A percentile compares a stretch with the other conserved stretches of the same genome.
phyloP scores from a whole-genome alignment of 2,329 filamentous ascomycete species.

The Ophiosphaerella korrae region DNA sequence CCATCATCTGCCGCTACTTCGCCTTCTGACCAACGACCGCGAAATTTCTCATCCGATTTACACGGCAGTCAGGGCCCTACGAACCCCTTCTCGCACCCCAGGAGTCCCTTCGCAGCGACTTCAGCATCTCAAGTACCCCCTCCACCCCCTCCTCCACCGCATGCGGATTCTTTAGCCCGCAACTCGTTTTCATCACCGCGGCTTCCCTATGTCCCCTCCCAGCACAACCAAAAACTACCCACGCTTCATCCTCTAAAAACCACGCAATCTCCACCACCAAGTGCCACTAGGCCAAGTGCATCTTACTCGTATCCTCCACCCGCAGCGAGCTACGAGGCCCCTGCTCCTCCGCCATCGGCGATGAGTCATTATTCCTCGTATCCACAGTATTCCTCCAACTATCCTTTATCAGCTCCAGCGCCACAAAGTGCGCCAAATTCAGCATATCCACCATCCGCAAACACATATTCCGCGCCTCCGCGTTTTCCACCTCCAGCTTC shows the following conservation, averaged over 20 bases:
- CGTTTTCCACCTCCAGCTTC: slow-evolving; percentile 42
- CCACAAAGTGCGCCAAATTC: slow-evolving; percentile 42
- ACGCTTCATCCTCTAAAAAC: slow-evolving; percentile 46
- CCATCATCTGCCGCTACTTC: slow-evolving; percentile 36
- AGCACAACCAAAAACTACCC: slow-evolving; percentile 42
- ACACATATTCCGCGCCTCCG: slow-evolving; percentile 48
- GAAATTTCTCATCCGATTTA: slow-evolving; percentile 36
- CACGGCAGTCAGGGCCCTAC: slow-evolving; percentile 37
- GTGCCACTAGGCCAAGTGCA: slow-evolving; percentile 25
- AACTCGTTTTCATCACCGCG: slow-evolving; percentile 35
- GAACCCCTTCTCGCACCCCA: slow-evolving; percentile 40
- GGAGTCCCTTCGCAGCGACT: slow-evolving; percentile 39
- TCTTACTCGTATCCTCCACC: slow-evolving; percentile 41
- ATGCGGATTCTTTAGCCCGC: slow-evolving; percentile 35
- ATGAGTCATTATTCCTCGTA: slow-evolving; percentile 49
- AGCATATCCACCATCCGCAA: slow-evolving; percentile 49
- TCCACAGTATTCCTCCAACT: slow-evolving; percentile 48
- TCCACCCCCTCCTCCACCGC: slow-evolving; percentile 37
- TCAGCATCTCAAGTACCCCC: slow-evolving; percentile 37
- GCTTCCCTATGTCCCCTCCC: slow-evolving; percentile 33
- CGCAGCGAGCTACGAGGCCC: slow-evolving; percentile 44
- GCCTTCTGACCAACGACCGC: slow-evolving; percentile 35
- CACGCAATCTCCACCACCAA: slow-evolving; percentile 40
- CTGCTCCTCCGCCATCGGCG: slow-evolving; percentile 40
- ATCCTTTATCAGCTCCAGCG: slow-evolving; percentile 46